These are phyloP conservation scores for Phytophthora hybrid DNA, from an alignment of 352 stramenopile genomes.

Conservation along the genomic window DNA sequence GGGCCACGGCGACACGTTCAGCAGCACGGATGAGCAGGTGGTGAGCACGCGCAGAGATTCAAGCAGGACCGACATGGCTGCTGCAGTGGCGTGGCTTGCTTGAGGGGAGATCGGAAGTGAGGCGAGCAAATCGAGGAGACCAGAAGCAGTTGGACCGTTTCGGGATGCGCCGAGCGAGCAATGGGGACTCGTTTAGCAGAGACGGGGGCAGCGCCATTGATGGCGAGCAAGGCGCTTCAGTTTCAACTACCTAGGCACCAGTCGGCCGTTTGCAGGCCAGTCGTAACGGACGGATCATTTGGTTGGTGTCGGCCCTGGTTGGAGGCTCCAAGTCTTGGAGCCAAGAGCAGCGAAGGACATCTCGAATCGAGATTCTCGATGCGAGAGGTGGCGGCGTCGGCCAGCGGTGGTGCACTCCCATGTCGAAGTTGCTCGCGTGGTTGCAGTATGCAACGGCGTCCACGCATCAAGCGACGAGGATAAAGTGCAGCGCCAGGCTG, in stretches of 20 bases:
- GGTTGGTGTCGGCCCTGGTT: no score
- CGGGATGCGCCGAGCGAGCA: conserved; percentile 16
- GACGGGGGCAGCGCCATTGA: neutral
- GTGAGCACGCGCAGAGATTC: conserved; percentile 42
- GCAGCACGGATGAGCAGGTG: conserved; percentile 44
- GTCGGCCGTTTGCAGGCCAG: no score
- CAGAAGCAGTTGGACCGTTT: conserved; percentile 7
- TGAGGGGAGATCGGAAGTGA: conserved; percentile 29
- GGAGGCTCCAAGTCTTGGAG: no score
- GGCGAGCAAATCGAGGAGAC: conserved; percentile 6
- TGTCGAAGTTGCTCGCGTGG: conserved; percentile 29
- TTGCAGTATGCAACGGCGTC: conserved; percentile 34
- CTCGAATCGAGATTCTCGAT: no score
- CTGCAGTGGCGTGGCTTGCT: no score
- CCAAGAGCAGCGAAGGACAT: no score
- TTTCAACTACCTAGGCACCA: no score
- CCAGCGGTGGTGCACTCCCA: neutral
- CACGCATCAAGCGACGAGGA: conserved; percentile 14
- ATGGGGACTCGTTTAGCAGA: conserved; percentile 18
- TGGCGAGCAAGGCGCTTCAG: no score
- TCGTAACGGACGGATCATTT: conserved; percentile 19
- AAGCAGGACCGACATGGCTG: conserved; percentile 45
- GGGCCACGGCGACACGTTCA: conserved; percentile 47
- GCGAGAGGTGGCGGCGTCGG: neutral
- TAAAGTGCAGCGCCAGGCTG: conserved; percentile 16